Conservation (phyloP, 176 grass and related monocot species). For the Zoysia pacifica region DNA sequence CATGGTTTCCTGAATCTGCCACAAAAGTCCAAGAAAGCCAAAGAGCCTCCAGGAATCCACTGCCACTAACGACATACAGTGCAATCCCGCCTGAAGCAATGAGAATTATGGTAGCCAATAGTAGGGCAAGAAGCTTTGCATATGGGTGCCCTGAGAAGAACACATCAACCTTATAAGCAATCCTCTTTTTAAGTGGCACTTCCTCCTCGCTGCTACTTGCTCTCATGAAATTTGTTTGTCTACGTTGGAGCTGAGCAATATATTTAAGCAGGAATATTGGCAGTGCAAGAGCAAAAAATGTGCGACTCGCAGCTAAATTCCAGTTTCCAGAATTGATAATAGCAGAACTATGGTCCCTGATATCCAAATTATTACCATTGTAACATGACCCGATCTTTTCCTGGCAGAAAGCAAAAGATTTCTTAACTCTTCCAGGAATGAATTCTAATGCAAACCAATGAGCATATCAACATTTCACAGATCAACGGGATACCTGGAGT, state of each 20-base stretch:
- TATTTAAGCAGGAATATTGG: constrained; percentile 65
- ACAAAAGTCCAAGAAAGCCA: constrained; percentile 99
- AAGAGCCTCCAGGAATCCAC: constrained; percentile 81
- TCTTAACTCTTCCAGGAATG: constrained; percentile 12
- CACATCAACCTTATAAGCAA: constrained; percentile 88
- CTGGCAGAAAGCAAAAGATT: constrained; percentile 38
- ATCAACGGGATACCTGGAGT: constrained; percentile 61
- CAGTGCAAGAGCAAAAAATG: constrained; percentile 54
- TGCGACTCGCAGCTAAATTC: constrained; percentile 46
- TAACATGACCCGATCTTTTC: constrained; percentile 59
- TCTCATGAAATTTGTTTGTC: constrained; percentile 27
- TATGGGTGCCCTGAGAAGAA: constrained; percentile 97
- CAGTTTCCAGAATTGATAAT: constrained; percentile 38
- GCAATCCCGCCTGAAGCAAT: constrained; percentile 83
- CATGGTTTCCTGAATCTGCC: constrained; percentile 97
- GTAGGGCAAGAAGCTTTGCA: constrained; percentile 87
- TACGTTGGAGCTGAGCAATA: constrained; percentile 48
- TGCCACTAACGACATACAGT: constrained; percentile 65
- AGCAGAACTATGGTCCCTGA: constrained; percentile 22
- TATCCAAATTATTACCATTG: constrained; percentile 18
- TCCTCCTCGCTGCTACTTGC: constrained; percentile 54
- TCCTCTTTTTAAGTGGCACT: constrained; percentile 84
- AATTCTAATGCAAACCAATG: neutral
- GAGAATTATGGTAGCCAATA: constrained; percentile 76
- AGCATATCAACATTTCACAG: constrained; percentile 2